Base-by-base conservation (phyloP, 75 land plant species). In the Azolla pinnata region DNA sequence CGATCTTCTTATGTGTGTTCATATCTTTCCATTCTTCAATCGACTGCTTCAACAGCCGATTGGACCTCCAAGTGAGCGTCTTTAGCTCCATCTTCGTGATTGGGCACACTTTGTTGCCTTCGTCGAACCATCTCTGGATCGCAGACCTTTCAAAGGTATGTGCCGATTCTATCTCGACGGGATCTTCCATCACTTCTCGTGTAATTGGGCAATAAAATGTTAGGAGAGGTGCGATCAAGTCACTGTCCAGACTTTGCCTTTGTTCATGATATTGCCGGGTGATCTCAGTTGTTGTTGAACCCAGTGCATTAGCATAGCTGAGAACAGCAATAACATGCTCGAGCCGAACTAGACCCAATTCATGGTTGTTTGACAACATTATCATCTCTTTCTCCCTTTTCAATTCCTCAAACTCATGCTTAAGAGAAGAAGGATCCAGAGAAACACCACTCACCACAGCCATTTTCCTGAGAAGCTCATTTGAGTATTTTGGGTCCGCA, bases 141-240 rank as follows among this genome's bases (percentile, higher is more conserved):
- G 87, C 84, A 54, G 51, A 45, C 52, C 75, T 64, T 64, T 84
- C 87, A 69, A 74, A 84, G 23, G 84, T 81, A 32, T 84, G 84
- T 4, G 84, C 81, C 31, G 84, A 77, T 17, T 77, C 74, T 17
- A 82, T 75, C 59, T 84, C 87, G 32, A 84, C 87, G 1, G 87
- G 87, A 32, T 84, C 81, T 29, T 62, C 76, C 87, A 84, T 84
- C 1, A 84, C 81, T 49, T 84, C 87, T 23, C 50, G 67, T 1
- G 87, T 81, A 57, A 84, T 84, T 7, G 84, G 87, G 48, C 87
- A 84, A 42, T 65, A 75, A 57, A 84, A 84, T 25, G 87, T 74
- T 42, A 78, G 79, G 24, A 84, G 67, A 19, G 87, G 72, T 46
- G 84, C 81, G 7, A 84, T 33, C 9, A 71, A 69, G 33, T 78